phyloP scores from a whole-genome alignment of 176 grass and related monocot species.

The Oryza coarctata region DNA sequence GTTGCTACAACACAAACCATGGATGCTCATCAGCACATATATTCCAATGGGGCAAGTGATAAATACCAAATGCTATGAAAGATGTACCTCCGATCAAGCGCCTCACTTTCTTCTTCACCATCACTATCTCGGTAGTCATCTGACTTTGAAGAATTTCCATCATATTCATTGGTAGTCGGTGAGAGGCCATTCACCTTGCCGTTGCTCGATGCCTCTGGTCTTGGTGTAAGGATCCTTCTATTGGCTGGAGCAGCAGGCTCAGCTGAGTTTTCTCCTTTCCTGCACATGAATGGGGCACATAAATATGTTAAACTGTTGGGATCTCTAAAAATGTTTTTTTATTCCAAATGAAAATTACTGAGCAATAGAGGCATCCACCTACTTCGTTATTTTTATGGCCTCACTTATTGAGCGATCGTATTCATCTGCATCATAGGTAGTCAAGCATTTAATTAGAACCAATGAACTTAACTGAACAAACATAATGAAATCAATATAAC shows the following conservation, averaged over 20 bases:
- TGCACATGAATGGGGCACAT: slow-evolving; percentile 38
- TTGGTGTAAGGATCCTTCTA: slow-evolving; percentile 59
- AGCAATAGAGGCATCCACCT: slow-evolving; percentile 45
- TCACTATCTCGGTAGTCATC: slow-evolving; percentile 84
- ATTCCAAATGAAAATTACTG: neutral
- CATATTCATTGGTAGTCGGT: slow-evolving; percentile 40
- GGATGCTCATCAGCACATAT: slow-evolving; percentile 27
- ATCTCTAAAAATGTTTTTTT: neutral
- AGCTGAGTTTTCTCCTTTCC: slow-evolving; percentile 79
- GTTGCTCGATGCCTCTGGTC: slow-evolving; percentile 64
- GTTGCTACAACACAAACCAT: slow-evolving; percentile 59
- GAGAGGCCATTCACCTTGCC: slow-evolving; percentile 69
- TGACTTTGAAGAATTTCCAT: slow-evolving; percentile 69
- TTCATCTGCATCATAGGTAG: slow-evolving; percentile 75
- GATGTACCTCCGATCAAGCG: slow-evolving; percentile 88
- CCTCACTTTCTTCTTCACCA: slow-evolving; percentile 65
- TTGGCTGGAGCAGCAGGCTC: slow-evolving; percentile 54
- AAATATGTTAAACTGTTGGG: slow-evolving; percentile 11
- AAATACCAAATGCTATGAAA: slow-evolving; percentile 5
- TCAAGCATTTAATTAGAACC: slow-evolving; percentile 27
- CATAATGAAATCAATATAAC: neutral
- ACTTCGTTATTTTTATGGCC: slow-evolving; percentile 99
- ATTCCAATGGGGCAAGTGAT: neutral
- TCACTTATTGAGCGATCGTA: slow-evolving; percentile 98
- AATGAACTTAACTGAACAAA: slow-evolving; percentile 2